Conservation (phyloP, 1,284 basidiomycete genomes). For the Vanrija sp. region DNA sequence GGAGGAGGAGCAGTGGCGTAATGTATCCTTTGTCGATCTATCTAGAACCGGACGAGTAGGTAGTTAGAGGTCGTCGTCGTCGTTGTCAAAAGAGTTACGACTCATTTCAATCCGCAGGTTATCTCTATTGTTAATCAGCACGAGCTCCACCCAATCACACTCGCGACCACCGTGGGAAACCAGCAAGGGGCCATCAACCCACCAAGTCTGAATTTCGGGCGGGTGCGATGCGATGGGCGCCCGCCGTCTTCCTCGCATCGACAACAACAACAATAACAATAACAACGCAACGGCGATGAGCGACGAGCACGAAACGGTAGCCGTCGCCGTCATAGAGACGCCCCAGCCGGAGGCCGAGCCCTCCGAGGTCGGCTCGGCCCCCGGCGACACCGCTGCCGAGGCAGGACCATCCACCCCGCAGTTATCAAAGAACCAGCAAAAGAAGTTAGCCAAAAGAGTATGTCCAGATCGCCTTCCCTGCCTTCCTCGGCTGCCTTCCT, state of each 20-base stretch:
- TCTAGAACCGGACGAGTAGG: too few relatives aligned
- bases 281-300: background rate
- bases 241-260: background rate
- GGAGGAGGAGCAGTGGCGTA: background rate
- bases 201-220: too few relatives aligned
- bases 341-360: background rate
- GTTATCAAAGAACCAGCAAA: constrained; percentile 32
- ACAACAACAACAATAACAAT: constrained; percentile 3
- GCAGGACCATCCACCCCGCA: background rate
- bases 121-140: too few relatives aligned
- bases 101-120: too few relatives aligned
- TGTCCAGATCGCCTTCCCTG: constrained; percentile 8
- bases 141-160: background rate
- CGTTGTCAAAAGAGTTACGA: too few relatives aligned
- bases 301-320: background rate
- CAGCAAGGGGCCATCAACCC: background rate
- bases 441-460: constrained; percentile 36
- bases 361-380: background rate
- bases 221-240: too few relatives aligned
- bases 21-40: background rate
- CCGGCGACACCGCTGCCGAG: background rate
- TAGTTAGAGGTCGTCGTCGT: background rate
- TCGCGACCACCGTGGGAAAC: background rate
- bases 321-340: background rate
- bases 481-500: background rate